phyloP scores from a whole-genome alignment of 208 protist genomes.

The Phytomonas sp. region DNA sequence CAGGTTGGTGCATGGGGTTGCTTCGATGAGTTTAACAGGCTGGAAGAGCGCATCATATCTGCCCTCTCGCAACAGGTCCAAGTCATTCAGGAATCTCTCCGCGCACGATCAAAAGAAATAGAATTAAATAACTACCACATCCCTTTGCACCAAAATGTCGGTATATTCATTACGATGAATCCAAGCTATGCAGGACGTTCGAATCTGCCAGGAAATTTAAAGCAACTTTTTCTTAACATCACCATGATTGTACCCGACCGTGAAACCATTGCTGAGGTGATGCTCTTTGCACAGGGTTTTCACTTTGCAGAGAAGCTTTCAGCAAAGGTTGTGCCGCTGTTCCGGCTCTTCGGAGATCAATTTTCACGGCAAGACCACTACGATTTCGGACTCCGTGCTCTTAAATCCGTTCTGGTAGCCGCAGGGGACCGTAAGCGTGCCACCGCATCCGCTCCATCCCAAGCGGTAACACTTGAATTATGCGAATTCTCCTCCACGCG shows the following conservation, averaged over 20 bases:
- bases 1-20: constrained; percentile 99
- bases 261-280: constrained; percentile 99
- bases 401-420: constrained; percentile 98
- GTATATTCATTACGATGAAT: constrained; percentile 99
- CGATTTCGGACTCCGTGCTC: constrained; percentile 99
- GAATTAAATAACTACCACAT: constrained; percentile 89
- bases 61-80: constrained; percentile 99
- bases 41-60: constrained; percentile 98
- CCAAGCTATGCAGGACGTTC: constrained; percentile 99
- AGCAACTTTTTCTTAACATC: constrained; percentile 98
- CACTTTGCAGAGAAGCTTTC: constrained; percentile 93
- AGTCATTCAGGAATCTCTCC: constrained; percentile 94
- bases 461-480: background rate
- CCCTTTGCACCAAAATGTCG: constrained; percentile 89
- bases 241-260: constrained; percentile 98
- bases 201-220: constrained; percentile 99
- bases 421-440: constrained; percentile 94
- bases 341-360: constrained; percentile 97
- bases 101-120: constrained; percentile 46
- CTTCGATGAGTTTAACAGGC: constrained; percentile 99
- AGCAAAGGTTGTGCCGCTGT: constrained; percentile 97
- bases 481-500: background rate
- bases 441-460: constrained; percentile 3
- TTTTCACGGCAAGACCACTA: constrained; percentile 98
- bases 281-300: constrained; percentile 99